Conservation (phyloP, 495 filamentous ascomycete genomes). For the Xylaria nigripes region DNA sequence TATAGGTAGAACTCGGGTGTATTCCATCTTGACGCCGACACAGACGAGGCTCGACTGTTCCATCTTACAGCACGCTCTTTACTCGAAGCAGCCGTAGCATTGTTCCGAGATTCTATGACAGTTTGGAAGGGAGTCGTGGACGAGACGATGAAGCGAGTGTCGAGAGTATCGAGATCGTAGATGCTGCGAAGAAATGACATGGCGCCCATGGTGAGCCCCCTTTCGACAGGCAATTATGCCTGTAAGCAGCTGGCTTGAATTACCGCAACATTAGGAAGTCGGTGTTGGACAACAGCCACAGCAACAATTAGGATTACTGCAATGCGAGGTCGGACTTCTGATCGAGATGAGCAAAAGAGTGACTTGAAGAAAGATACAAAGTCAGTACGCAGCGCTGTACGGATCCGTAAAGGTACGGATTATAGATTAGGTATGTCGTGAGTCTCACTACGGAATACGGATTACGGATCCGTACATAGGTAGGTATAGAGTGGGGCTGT, state of each 20-base stretch:
- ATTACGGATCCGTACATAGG: no score
- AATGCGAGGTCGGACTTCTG: neutral
- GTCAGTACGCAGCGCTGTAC: no score
- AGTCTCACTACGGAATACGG: no score
- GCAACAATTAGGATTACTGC: neutral
- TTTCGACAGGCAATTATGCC: constrained; percentile 12
- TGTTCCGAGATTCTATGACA: constrained; percentile 34
- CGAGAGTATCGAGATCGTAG: constrained; percentile 84
- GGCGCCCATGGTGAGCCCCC: constrained; percentile 20
- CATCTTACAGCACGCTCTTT: constrained; percentile 29
- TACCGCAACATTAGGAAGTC: constrained; percentile 10
- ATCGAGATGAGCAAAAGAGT: neutral
- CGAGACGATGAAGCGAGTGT: constrained; percentile 78
- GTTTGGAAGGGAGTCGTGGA: constrained; percentile 56
- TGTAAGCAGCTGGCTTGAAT: neutral
- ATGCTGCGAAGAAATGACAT: constrained; percentile 47
- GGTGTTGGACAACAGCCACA: neutral
- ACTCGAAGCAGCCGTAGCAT: constrained; percentile 20
- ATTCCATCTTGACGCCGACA: constrained; percentile 71
- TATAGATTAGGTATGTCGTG: no score
- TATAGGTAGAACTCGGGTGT: constrained; percentile 84
- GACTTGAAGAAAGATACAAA: neutral
- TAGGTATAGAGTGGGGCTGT: no score
- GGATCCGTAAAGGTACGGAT: no score
- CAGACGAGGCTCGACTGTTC: constrained; percentile 37